phyloP scores from a whole-genome alignment of 352 stramenopile genomes.

The Halophytophthora polymorphica region DNA sequence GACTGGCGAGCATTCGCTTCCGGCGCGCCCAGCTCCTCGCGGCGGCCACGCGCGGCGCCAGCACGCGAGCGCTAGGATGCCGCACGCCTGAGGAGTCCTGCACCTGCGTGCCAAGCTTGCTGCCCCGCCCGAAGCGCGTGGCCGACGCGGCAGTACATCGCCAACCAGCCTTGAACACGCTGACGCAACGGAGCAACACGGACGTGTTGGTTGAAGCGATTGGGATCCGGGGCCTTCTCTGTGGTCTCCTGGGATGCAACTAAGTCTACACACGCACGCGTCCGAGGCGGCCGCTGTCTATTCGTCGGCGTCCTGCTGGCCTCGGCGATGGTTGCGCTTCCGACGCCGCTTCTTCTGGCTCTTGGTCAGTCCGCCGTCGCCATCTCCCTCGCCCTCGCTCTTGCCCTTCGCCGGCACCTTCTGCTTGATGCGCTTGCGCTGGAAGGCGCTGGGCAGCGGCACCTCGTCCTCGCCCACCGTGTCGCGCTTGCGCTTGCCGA shows the following conservation, averaged over 20 bases:
- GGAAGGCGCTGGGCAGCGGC: conserved; percentile 66
- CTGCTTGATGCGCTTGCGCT: conserved; percentile 61
- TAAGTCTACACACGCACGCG: no score
- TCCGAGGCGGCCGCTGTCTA: conserved; percentile 14
- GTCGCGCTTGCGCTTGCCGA: conserved; percentile 73
- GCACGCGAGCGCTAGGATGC: no score
- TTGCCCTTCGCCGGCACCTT: conserved; percentile 17
- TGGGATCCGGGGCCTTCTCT: conserved; percentile 2
- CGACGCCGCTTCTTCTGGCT: conserved; percentile 44
- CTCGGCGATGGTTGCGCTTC: conserved; percentile 30
- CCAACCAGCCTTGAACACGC: no score
- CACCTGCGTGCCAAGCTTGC: no score
- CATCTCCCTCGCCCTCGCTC: conserved; percentile 16
- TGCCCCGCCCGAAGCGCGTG: no score
- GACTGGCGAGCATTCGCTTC: conserved; percentile 15
- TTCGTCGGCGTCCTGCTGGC: conserved; percentile 7
- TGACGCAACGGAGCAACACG: neutral
- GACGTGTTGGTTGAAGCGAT: conserved; percentile 8
- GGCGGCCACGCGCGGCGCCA: no score
- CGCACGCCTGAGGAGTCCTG: no score
- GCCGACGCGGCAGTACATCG: no score
- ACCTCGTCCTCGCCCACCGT: conserved; percentile 56
- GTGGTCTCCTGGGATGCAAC: conserved; percentile 7
- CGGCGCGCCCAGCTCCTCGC: no score
- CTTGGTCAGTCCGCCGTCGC: conserved; percentile 25